phyloP scores from a whole-genome alignment of 371 early-diverging fungal genomes.

The Smittium mucronatum region DNA sequence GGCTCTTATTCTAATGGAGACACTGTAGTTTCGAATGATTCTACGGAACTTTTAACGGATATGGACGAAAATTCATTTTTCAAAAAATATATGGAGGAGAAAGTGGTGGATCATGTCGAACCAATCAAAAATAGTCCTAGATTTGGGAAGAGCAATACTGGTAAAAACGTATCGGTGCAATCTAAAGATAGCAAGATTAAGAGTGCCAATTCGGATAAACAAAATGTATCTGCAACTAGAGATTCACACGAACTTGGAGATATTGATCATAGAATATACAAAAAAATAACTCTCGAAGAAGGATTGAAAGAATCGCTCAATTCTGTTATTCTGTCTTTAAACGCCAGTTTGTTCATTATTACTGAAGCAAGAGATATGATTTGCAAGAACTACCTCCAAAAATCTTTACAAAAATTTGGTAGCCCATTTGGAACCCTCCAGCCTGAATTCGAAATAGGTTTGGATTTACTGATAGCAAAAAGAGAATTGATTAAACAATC shows the following conservation, averaged over 20 bases:
- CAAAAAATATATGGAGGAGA: constrained; percentile 5
- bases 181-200: too few relatives aligned
- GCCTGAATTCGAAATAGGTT: background rate
- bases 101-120: background rate
- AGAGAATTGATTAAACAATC: background rate
- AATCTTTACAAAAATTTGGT: background rate
- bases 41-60: too few relatives aligned
- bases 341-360: background rate
- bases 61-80: background rate
- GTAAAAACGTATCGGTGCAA: background rate
- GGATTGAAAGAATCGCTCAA: background rate
- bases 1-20: background rate
- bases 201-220: too few relatives aligned
- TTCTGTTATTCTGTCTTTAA: background rate
- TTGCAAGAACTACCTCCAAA: background rate
- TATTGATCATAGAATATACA: background rate
- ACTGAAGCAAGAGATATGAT: background rate
- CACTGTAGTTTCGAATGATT: too few relatives aligned
- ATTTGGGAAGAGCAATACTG: background rate
- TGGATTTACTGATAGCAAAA: background rate
- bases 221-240: too few relatives aligned
- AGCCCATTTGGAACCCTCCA: background rate
- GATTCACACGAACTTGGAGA: too few relatives aligned
- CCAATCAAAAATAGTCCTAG: background rate
- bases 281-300: background rate